Base-by-base conservation (phyloP, 441 rosid species). In the Erodium texanum region DNA sequence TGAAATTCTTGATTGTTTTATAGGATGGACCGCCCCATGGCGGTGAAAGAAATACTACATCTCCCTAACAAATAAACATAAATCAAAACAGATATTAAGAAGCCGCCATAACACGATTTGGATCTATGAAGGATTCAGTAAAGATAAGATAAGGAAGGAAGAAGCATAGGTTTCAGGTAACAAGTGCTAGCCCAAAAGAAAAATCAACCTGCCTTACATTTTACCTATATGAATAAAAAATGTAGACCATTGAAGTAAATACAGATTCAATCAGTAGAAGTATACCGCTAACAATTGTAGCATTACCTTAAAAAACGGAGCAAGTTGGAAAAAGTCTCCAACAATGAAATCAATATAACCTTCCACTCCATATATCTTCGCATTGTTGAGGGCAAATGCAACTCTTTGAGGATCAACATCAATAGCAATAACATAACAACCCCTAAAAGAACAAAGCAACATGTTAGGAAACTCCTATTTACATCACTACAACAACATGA, bases 21-120 rank as follows among this genome's bases (percentile, higher is more conserved):
- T 81, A 83, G 38, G 74, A 75, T n/a, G 87, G 83, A 45, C 82
- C 82, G 64, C 87, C 83, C 85, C 83, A 83, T 16, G 85, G 85
- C 14, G 85, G 85, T 12, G 87, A 59, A 16, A 83, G 77, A 71
- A 75, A 83, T 63, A 77, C 68, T 2, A 81, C 69, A 62, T 81
- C 82, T 23, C 81, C 85, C 81, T 79, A 24, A 52, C 0, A 56
- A 41, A 61, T 20, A 27, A 20, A 45, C 36, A 29, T 12, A 16
- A 16, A 16, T n/a, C 7, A 5, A 15, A 50, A 50, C 58, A 50
- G 34, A 29, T 3, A 29, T 29, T 7, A 7, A 29, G 34, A 29
- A 29, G 34, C 34, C 34, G 3, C 34, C 34, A 29, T 29, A 29
- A 29, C 6, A n/a, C n/a, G n/a, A n/a, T n/a, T n/a, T n/a, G n/a